phyloP scores from a whole-genome alignment of 1,284 basidiomycete genomes.

The Abortiporus biennis region DNA sequence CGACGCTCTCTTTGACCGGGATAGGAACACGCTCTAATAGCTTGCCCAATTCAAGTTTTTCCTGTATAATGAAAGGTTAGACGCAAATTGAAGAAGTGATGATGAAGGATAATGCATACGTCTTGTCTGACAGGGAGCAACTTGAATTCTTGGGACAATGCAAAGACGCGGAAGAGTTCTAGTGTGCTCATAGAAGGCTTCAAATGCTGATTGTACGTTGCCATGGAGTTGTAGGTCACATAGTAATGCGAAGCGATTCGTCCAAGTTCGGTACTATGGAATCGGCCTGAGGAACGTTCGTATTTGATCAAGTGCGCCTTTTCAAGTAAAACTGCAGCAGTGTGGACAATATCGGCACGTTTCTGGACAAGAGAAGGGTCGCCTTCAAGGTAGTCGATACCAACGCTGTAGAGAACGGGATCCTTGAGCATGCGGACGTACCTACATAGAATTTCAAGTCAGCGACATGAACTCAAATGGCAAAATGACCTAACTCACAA shows the following conservation, averaged over 20 bases:
- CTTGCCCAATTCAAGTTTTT: constrained; percentile 91
- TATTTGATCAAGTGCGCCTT: constrained; percentile 95
- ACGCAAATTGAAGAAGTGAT: background rate
- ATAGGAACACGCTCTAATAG: constrained; percentile 94
- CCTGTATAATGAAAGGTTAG: no score
- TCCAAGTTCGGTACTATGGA: constrained; percentile 90
- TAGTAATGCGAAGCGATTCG: constrained; percentile 97
- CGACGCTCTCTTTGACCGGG: constrained; percentile 94
- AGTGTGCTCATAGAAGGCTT: constrained; percentile 83
- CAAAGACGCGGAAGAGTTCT: constrained; percentile 95
- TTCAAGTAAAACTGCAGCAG: constrained; percentile 90
- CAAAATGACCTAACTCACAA: constrained; percentile 48
- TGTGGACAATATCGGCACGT: constrained; percentile 90
- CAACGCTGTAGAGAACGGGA: constrained; percentile 86
- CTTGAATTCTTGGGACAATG: constrained; percentile 96
- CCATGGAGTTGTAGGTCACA: constrained; percentile 94
- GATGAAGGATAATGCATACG: constrained; percentile 10
- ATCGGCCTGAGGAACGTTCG: constrained; percentile 83
- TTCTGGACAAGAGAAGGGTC: constrained; percentile 88
- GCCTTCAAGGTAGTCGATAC: constrained; percentile 87
- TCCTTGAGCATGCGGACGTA: constrained; percentile 97
- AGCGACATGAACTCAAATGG: background rate
- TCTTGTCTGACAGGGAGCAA: constrained; percentile 72
- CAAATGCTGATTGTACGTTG: constrained; percentile 94
- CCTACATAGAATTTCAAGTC: constrained; percentile 30